These are phyloP conservation scores for Chalciporus pseudorubinellus DNA, from an alignment of 768 basidiomycete species.

Conservation along the genomic window DNA sequence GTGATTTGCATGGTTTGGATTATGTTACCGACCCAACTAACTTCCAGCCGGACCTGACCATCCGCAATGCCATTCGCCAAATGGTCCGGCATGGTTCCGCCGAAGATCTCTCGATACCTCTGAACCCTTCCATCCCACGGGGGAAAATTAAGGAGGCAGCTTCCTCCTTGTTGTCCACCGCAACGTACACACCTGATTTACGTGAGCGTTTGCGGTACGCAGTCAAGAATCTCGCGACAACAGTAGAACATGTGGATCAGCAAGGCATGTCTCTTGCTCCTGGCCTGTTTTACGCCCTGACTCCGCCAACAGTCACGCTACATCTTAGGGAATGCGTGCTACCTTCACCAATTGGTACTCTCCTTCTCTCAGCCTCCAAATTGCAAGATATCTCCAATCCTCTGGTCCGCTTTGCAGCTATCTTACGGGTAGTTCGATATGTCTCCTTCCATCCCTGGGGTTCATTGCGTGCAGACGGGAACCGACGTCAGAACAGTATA, in stretches of 20 bases:
- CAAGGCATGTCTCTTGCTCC: conserved; percentile 37
- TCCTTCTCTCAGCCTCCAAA: conserved; percentile 41
- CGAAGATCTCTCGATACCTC: conserved; percentile 24
- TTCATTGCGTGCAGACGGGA: conserved; percentile 56
- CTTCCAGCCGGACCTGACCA: conserved; percentile 67
- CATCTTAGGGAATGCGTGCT: conserved; percentile 36
- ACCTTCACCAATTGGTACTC: conserved; percentile 49
- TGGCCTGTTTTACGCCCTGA: not conserved
- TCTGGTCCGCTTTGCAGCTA: conserved; percentile 38
- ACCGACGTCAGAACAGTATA: conserved; percentile 48
- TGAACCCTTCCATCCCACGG: conserved; percentile 34
- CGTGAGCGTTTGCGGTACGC: conserved; percentile 33
- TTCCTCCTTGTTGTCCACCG: conserved; percentile 27
- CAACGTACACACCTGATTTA: conserved; percentile 17
- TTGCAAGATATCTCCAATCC: conserved; percentile 36
- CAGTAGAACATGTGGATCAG: conserved; percentile 41
- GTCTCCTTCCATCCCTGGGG: conserved; percentile 80
- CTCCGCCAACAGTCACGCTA: conserved; percentile 39
- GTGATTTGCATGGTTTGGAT: conserved; percentile 54
- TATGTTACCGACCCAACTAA: conserved; percentile 73
- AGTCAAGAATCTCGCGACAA: conserved; percentile 35
- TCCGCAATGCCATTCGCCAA: conserved; percentile 72
- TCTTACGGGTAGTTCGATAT: conserved; percentile 62
- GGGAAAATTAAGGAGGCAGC: conserved; percentile 32
- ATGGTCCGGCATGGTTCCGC: conserved; percentile 24